Conservation (phyloP, 2,329 filamentous ascomycete genomes). For the Erysiphe pulchra region DNA sequence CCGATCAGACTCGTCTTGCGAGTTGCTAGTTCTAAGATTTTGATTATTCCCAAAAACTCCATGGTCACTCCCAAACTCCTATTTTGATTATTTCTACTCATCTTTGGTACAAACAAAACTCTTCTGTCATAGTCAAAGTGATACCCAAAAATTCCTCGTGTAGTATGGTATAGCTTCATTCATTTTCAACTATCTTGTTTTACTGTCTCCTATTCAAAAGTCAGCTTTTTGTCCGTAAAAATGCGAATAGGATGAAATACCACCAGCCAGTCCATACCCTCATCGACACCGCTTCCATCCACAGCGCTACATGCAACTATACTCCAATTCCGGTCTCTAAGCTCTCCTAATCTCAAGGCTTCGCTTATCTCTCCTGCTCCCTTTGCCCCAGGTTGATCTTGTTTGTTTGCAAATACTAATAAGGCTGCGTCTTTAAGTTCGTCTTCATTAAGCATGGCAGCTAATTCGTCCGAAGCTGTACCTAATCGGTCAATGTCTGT, state of each 20-base stretch:
- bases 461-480: constrained; percentile 77
- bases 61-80: too few relatives aligned
- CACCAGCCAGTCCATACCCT: constrained; percentile 98
- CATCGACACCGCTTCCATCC: constrained; percentile 77
- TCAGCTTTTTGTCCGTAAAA: neutral
- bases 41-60: too few relatives aligned
- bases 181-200: constrained; percentile 7
- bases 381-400: constrained; percentile 91
- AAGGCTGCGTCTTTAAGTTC: constrained; percentile 81
- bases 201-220: constrained; percentile 13
- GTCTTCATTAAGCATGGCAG: constrained; percentile 91
- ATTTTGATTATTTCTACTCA: too few relatives aligned
- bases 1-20: too few relatives aligned
- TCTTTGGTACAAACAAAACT: too few relatives aligned
- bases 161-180: too few relatives aligned
- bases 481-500: constrained; percentile 90
- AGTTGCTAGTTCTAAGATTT: too few relatives aligned
- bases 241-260: constrained; percentile 5
- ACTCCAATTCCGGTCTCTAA: constrained; percentile 95
- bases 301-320: constrained; percentile 95
- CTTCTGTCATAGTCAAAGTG: too few relatives aligned
- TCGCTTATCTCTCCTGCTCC: constrained; percentile 93
- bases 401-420: constrained; percentile 95
- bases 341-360: constrained; percentile 64
- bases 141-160: too few relatives aligned